Conservation (phyloP, 1,284 basidiomycete genomes). For the Coniferiporia weirii region DNA sequence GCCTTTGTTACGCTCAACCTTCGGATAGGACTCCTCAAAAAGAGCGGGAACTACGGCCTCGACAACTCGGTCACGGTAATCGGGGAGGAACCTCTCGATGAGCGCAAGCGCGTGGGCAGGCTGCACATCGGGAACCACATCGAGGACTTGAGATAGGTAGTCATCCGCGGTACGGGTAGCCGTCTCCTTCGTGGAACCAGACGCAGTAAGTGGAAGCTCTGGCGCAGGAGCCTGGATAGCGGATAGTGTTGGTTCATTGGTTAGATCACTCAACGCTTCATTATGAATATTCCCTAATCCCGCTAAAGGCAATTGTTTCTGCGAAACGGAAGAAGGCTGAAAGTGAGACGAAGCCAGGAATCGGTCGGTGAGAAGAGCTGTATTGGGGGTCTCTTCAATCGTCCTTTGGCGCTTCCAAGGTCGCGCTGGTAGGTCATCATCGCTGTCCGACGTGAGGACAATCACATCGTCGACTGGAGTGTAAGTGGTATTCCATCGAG, state of each 20-base stretch:
- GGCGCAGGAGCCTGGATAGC: neutral
- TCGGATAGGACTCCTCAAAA: slow-evolving; percentile 65
- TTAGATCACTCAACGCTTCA: neutral
- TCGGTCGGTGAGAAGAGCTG: neutral
- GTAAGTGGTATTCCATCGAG: neutral
- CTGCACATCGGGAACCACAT: slow-evolving; percentile 63
- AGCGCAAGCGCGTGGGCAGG: slow-evolving; percentile 46
- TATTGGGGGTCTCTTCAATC: neutral
- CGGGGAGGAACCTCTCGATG: slow-evolving; percentile 34
- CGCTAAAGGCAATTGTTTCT: neutral
- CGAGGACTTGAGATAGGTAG: slow-evolving; percentile 47
- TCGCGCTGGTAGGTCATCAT: slow-evolving; percentile 2
- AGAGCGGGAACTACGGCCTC: slow-evolving; percentile 51
- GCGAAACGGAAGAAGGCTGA: neutral
- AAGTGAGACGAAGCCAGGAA: neutral
- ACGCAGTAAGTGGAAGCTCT: neutral
- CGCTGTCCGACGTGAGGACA: slow-evolving; percentile 8
- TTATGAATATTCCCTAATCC: neutral
- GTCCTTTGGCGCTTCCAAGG: neutral
- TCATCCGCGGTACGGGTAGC: slow-evolving; percentile 7
- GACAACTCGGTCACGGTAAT: slow-evolving; percentile 35
- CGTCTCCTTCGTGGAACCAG: neutral
- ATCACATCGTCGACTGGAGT: neutral
- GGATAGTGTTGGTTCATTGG: neutral
- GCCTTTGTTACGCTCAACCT: slow-evolving; percentile 32